These are phyloP conservation scores for Pleurotus ostreatus DNA, from an alignment of 768 basidiomycete species.

Conservation along the genomic window DNA sequence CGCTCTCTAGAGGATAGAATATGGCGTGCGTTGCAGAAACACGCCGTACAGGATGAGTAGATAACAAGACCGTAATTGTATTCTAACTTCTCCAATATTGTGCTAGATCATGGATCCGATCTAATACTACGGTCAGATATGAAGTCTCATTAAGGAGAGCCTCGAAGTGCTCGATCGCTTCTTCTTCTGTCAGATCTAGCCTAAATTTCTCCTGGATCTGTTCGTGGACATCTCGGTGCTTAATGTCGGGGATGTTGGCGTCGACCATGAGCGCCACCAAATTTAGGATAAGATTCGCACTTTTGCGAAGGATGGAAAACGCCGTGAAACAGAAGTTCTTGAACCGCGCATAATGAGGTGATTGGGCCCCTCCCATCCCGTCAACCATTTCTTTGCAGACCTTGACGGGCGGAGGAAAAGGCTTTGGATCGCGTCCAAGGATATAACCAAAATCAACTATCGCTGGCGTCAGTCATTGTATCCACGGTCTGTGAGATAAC, in stretches of 20 bases:
- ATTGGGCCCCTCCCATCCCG: conserved; percentile 96
- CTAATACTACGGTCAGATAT: conserved; percentile 89
- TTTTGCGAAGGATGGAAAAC: conserved; percentile 93
- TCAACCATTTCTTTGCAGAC: conserved; percentile 99
- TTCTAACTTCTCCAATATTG: conserved; percentile 81
- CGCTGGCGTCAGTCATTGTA: neutral
- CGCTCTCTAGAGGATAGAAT: conserved; percentile 63
- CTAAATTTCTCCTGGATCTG: conserved; percentile 97
- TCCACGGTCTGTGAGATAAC: conserved; percentile 9
- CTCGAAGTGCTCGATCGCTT: conserved; percentile 97
- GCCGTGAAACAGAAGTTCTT: conserved; percentile 98
- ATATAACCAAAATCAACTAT: conserved; percentile 98
- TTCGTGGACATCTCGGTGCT: conserved; percentile 80
- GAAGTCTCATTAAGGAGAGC: conserved; percentile 90
- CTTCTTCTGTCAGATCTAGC: conserved; percentile 90
- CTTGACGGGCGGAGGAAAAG: conserved; percentile 96
- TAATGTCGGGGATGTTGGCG: conserved; percentile 97
- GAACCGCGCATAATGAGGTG: conserved; percentile 94
- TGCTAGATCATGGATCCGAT: conserved; percentile 88
- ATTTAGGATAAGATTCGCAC: conserved; percentile 95
- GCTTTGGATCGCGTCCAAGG: conserved; percentile 94
- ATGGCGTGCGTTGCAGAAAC: conserved; percentile 29
- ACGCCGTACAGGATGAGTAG: neutral
- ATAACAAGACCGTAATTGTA: neutral
- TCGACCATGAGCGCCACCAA: conserved; percentile 96